These are phyloP conservation scores for Yarrowia hollandica DNA, from an alignment of 805 yeast genomes.

Conservation along the genomic window DNA sequence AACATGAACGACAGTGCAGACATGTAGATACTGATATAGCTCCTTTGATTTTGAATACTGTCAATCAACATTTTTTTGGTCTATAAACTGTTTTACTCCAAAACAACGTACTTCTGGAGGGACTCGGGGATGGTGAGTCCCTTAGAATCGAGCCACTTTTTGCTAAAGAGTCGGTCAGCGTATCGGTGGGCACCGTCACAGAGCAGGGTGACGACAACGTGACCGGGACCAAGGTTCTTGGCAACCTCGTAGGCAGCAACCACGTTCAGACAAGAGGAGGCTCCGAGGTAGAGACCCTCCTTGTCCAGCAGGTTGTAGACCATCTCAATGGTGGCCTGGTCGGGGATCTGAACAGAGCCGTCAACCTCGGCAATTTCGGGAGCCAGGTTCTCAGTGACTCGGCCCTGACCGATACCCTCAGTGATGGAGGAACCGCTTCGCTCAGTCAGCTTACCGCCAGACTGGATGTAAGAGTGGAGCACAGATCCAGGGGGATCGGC, in stretches of 20 bases:
- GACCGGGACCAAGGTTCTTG: constrained; percentile 64
- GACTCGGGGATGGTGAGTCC: constrained; percentile 67
- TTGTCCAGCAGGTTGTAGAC: constrained; percentile 78
- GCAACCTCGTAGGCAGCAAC: constrained; percentile 86
- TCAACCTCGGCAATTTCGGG: constrained; percentile 74
- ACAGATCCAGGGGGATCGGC: constrained; percentile 97
- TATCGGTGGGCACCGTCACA: constrained; percentile 92
- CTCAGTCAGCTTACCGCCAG: constrained; percentile 65
- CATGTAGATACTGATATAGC: too few relatives aligned
- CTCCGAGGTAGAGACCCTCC: constrained; percentile 89
- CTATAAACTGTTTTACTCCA: constrained; percentile 35
- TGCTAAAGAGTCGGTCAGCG: constrained; percentile 75
- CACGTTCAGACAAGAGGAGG: constrained; percentile 87
- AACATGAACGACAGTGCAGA: too few relatives aligned
- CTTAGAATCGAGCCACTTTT: constrained; percentile 73
- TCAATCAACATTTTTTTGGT: not conserved
- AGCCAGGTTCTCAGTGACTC: constrained; percentile 78
- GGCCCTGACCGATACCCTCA: constrained; percentile 95
- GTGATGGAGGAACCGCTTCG: constrained; percentile 85
- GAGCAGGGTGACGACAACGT: constrained; percentile 83
- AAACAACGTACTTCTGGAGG: constrained; percentile 64
- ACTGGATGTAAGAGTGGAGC: constrained; percentile 71
- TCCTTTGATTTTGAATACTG: too few relatives aligned
- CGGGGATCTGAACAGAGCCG: constrained; percentile 77
- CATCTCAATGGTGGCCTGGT: constrained; percentile 80